phyloP scores from a whole-genome alignment of 2,329 filamentous ascomycete species.

The Didymella pinodella region DNA sequence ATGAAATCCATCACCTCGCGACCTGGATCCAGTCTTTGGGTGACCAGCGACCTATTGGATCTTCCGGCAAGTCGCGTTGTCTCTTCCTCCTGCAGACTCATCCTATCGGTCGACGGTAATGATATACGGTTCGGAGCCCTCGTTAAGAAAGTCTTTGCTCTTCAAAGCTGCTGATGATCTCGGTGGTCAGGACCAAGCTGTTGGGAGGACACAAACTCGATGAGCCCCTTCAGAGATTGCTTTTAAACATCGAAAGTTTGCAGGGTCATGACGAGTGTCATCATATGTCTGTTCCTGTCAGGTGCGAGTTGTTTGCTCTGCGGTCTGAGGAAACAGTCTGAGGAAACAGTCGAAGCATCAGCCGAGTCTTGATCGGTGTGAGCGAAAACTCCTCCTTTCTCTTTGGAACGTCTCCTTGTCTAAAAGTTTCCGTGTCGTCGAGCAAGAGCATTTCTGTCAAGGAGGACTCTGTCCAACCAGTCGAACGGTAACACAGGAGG shows the following conservation, averaged over 20 bases:
- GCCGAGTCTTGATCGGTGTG: not conserved
- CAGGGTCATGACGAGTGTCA: not conserved
- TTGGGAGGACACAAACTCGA: not conserved
- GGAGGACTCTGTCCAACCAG: not conserved
- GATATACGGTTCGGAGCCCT: no score
- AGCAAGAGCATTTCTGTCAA: not conserved
- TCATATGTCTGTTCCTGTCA: not conserved
- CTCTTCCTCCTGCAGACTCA: not conserved
- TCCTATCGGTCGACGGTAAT: no score
- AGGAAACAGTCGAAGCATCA: not conserved
- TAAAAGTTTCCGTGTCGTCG: not conserved
- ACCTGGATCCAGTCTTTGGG: not conserved
- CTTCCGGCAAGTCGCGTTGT: not conserved
- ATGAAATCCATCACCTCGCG: not conserved
- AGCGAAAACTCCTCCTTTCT: not conserved
- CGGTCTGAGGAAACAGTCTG: not conserved
- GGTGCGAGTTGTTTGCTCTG: not conserved
- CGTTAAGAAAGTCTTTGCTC: not conserved
- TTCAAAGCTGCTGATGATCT: not conserved
- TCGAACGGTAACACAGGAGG: not conserved
- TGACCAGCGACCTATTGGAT: not conserved
- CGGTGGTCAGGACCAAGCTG: not conserved
- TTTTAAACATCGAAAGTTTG: not conserved
- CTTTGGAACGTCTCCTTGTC: not conserved
- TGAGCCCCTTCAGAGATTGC: not conserved